Evolutionary conservation across 805 yeast genomes (phyloP), one percentile per base, ranked within the genome.

Genomic region (Candida suzukii): DNA sequence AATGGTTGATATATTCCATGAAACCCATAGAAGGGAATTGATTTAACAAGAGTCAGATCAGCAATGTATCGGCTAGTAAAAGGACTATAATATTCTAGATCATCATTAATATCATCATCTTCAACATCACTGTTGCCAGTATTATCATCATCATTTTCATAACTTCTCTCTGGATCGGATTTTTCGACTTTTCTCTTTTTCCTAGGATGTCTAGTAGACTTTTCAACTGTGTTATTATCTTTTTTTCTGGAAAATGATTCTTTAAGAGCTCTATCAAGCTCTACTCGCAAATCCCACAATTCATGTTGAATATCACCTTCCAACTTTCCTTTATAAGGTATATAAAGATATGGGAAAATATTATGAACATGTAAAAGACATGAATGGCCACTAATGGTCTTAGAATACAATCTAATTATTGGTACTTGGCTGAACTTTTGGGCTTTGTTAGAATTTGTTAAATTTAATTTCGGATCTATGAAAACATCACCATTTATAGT

Each of bases 21-120:
- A 57, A 73, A 91, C 0, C 98, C 98, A 57, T 93, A 93, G 38
- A 90, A 82, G 0, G 95, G 91, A 0, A 76, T 68, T 0, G 83
- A 96, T 46, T 78, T 77, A 40, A 95, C 83, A 0, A 86, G 45
- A 0, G 79, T 68, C 0, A 84, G 71, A 41, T 74, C 71, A 0
- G 88, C 80, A 33, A 84, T 63, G 51, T 67, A 81, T 29, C 65
- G 68, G 36, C 32, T 43, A 24, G 24, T 41, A 21, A 28, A 40
- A n/a, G n/a, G 33, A 33, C 19, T 34, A 14, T 24, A 22, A 16
- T 24, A 34, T 13, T 24, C 37, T 3, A 3, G 35, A 22, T 37
- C 37, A 10, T 36, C 46, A 26, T 38, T 41, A 6, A 40, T 19
- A 17, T 41, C 46, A 22, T 41, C 43, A 10, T 36, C 41, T 3